A percentile compares a stretch with the other conserved stretches of the same genome.
These are phyloP conservation scores for Curvularia sp. DNA, from an alignment of 2,329 filamentous ascomycete genomes.

Conservation along the genomic window DNA sequence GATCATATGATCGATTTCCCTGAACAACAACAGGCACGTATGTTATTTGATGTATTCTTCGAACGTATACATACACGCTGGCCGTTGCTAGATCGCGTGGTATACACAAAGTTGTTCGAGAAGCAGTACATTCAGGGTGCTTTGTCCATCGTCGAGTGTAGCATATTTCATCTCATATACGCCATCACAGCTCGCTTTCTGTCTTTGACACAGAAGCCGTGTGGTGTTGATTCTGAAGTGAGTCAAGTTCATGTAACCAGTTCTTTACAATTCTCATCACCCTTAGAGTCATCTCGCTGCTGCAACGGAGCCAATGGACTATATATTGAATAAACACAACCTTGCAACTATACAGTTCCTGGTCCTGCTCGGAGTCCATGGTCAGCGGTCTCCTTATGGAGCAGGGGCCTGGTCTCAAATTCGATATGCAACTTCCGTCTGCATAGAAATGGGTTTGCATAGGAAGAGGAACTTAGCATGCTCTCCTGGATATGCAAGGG, in stretches of 20 bases:
- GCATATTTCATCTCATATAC: constrained; percentile 37
- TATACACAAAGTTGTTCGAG: constrained; percentile 34
- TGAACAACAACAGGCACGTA: constrained; percentile 23
- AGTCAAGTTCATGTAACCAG: not conserved
- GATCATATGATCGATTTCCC: constrained; percentile 19
- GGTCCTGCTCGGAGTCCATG: constrained; percentile 35
- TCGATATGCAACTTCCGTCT: constrained; percentile 37
- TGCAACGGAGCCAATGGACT: constrained; percentile 37
- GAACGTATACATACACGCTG: constrained; percentile 38
- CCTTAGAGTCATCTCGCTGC: constrained; percentile 28
- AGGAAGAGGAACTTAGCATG: constrained; percentile 33
- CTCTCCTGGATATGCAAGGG: constrained; percentile 22
- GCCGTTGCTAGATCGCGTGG: constrained; percentile 34
- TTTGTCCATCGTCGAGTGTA: constrained; percentile 31
- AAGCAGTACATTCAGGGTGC: constrained; percentile 29
- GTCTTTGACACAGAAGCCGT: constrained; percentile 36
- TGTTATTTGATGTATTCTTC: constrained; percentile 37
- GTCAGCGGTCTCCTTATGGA: constrained; percentile 38
- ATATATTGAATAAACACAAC: constrained; percentile 35
- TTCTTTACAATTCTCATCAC: constrained; percentile 1
- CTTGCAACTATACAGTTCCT: constrained; percentile 38
- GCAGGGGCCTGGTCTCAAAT: constrained; percentile 41
- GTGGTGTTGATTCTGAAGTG: constrained; percentile 35
- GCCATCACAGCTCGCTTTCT: constrained; percentile 39
- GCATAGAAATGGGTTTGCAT: constrained; percentile 39